phyloP scores from a whole-genome alignment of 306 rosid genomes.

The Pterocarpus santalinus region DNA sequence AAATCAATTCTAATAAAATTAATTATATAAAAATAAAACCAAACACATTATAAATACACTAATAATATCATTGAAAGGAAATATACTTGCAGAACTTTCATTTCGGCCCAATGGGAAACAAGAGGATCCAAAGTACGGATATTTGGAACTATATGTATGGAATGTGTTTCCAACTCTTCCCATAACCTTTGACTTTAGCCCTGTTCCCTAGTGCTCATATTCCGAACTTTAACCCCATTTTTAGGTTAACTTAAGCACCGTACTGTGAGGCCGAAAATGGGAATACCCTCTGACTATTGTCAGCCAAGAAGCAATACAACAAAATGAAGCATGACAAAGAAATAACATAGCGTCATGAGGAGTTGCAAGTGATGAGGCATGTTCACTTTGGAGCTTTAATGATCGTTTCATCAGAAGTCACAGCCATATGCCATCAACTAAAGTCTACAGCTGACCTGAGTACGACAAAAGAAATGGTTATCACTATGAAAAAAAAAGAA shows the following conservation, averaged over 20 bases:
- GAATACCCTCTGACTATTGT: slow-evolving; percentile 17
- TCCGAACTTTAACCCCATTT: background rate
- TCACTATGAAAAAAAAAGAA: background rate
- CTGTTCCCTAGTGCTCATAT: background rate
- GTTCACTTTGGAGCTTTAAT: slow-evolving; percentile 37
- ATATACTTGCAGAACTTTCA: too few species aligned
- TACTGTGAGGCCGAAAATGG: slow-evolving; percentile 26
- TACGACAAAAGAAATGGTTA: slow-evolving; percentile 18
- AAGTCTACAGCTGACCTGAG: slow-evolving; percentile 31
- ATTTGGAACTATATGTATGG: too few species aligned
- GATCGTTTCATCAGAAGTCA: slow-evolving; percentile 44
- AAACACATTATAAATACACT: too few species aligned
- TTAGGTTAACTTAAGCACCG: slow-evolving; percentile 14
- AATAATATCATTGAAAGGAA: too few species aligned
- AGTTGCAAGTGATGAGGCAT: slow-evolving; percentile 41
- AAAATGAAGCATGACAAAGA: slow-evolving; percentile 35
- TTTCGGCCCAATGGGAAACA: too few species aligned
- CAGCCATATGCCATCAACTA: slow-evolving; percentile 39
- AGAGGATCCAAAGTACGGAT: too few species aligned
- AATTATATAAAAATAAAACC: too few species aligned
- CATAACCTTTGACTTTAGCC: slow-evolving; percentile 7
- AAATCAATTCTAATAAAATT: too few species aligned
- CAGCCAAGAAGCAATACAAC: background rate
- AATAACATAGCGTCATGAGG: slow-evolving; percentile 3
- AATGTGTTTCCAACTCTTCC: too few species aligned